Evolutionary conservation across 2,329 filamentous ascomycete genomes (phyloP), one percentile per base, ranked within the genome.

Genomic region (Tolypocladium album): DNA sequence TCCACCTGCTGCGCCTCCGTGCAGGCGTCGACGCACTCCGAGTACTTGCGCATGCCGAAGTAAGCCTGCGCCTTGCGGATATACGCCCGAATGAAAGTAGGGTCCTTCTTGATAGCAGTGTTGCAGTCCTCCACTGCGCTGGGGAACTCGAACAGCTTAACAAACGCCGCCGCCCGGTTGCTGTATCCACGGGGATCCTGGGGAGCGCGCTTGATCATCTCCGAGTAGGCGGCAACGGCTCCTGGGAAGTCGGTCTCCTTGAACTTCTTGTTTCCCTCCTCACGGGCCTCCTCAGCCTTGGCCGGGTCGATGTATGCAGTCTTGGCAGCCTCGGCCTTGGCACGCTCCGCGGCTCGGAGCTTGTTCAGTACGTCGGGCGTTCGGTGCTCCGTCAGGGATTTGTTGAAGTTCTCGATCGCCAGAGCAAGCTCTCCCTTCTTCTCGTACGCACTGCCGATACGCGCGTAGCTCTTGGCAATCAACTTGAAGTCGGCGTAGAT

Each of bases 1-100:
- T 99, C 94, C 62, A 95, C 83, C 67, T 86, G 82, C 11, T 82
- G 79, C 1, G 95, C 94, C 71, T 92, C 90, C 45, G 85, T 85
- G 78, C 92, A 96, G 9, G 88, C 89, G 71, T 99, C 94, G 61
- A 97, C 80, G 71, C 90, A 95, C 74, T 92, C 93, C 75, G 88
- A 96, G 81, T 96, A 97, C 76, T 99, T 93, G 75, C 94, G 90
- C 94, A 99, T 99, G 68, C 92, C 92, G 67, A 94, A 92, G 75
- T 93, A 90, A 50, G 92, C 91, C 78, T 97, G 92, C 0, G 92
- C 92, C 81, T 97, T 97, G 72, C 94, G 88, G 68, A 99, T 88
- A 76, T 97, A 97, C 9, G 94, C 94, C 60, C 93, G 87, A 76
- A 97, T 93, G 75, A 99, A 99, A 71, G 88, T 88, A 61, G 89